Base-by-base conservation (phyloP, 306 rosid genomes). In the Notholithocarpus densiflorus region DNA sequence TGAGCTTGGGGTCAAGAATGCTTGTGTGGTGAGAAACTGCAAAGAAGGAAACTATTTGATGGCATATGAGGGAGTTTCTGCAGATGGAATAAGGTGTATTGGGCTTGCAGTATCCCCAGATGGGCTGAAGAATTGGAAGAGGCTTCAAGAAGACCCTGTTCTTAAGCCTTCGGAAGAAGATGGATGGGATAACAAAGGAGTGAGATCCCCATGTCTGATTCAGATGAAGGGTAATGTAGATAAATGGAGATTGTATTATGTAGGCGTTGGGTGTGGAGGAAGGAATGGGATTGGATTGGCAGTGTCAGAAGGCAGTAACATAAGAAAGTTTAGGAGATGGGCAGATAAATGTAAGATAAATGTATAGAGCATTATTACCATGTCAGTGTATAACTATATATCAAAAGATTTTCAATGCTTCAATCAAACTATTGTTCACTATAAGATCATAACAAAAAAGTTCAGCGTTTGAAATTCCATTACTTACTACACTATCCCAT, bases 251-350 rank as follows among this genome's bases (percentile, higher is more conserved):
- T 26, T 82, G 60, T 82, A 82, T 51, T 82, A 76, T 27, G 74
- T 24, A 43, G 85, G 85, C 1, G 19, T 62, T 23, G 85, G 77
- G 20, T 45, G 72, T 34, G 74, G 34, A 11, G 78, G 78, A 14
- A 82, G 51, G 62, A 71, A 17, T 11, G 85, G 85, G 57, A 82
- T 82, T n/a, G 85, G 85, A 54, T 61, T 82, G 85, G 81, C 85
- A 43, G 40, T 54, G 23, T 76, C 85, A 43, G 77, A 82, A 32
- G 85, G 78, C 14, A n/a, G 53, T 27, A 4, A 72, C 27, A 37
- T 76, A 3, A 77, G 27, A 32, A 62, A 3, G 18, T 76, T 82
- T 59, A 76, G 40, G 71, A 76, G 85, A 77, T 76, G 81, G 84
- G 77, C 71, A 71, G 53, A 29, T 20, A 34, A 34, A 34, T 34